Conservation (phyloP, 768 basidiomycete species). For the Pisolithus albus region DNA sequence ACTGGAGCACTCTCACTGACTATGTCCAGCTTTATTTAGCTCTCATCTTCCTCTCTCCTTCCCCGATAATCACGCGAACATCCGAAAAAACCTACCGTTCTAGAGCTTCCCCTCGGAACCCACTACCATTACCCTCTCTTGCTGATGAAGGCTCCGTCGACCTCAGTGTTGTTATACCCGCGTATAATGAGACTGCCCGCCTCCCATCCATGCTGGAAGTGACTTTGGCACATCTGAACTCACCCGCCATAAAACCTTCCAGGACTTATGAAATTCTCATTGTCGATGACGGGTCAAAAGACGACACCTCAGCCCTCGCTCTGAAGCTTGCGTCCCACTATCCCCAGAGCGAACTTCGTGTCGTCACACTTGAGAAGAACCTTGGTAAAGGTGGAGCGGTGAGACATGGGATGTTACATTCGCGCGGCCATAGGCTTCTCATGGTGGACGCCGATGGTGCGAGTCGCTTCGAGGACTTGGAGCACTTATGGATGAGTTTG, state of each 20-base stretch:
- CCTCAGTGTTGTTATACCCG: conserved; percentile 80
- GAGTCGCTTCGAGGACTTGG: conserved; percentile 77
- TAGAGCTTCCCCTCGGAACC: conserved; percentile 44
- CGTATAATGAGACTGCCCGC: conserved; percentile 81
- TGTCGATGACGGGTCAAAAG: conserved; percentile 85
- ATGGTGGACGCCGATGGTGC: conserved; percentile 97
- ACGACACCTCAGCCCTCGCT: conserved; percentile 63
- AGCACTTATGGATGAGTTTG: conserved; percentile 70
- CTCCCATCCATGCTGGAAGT: conserved; percentile 79
- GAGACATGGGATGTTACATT: conserved; percentile 82
- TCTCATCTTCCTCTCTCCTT: conserved; percentile 69
- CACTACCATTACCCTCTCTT: conserved; percentile 50
- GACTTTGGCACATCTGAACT: conserved; percentile 58
- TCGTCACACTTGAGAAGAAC: conserved; percentile 74
- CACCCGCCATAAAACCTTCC: conserved; percentile 25
- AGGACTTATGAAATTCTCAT: conserved; percentile 78
- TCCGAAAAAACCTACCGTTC: conserved; percentile 70
- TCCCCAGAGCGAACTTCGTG: conserved; percentile 56
- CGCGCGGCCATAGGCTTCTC: conserved; percentile 68
- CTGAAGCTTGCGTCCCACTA: conserved; percentile 57
- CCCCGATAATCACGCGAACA: conserved; percentile 52
- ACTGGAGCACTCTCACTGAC: conserved; percentile 5
- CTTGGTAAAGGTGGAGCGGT: conserved; percentile 92
- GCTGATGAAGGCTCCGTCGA: conserved; percentile 55
- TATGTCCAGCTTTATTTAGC: conserved; percentile 54